phyloP scores from a whole-genome alignment of 495 filamentous ascomycete species.

The Talaromyces stipitatus region DNA sequence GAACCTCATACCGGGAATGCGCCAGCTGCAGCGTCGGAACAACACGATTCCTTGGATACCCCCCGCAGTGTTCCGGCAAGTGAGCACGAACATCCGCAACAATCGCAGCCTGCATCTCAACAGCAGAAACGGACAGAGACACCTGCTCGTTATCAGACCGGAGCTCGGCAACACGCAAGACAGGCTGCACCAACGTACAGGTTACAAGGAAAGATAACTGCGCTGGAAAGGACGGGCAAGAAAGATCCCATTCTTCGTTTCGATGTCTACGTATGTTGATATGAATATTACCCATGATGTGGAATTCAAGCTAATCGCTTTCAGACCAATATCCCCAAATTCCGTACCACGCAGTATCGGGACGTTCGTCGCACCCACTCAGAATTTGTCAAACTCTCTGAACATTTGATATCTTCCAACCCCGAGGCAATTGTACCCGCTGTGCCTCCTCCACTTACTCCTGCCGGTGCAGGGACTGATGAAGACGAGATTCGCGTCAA shows the following conservation, averaged over 20 bases:
- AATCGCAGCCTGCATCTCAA: slow-evolving; percentile 25
- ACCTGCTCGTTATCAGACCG: slow-evolving; percentile 42
- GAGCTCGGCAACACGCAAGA: slow-evolving; percentile 31
- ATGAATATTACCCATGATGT: slow-evolving; percentile 4
- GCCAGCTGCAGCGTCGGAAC: slow-evolving; percentile 6
- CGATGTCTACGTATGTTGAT: slow-evolving; percentile 79
- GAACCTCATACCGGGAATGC: slow-evolving; percentile 13
- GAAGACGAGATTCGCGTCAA: slow-evolving; percentile 92
- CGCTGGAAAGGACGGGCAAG: slow-evolving; percentile 82
- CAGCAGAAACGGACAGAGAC: slow-evolving; percentile 43
- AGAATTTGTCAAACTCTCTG: slow-evolving; percentile 90
- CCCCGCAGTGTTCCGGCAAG: slow-evolving; percentile 35
- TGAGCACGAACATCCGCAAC: slow-evolving; percentile 32
- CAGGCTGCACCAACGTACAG: slow-evolving; percentile 62
- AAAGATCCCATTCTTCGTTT: slow-evolving; percentile 95
- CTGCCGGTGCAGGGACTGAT: slow-evolving; percentile 91
- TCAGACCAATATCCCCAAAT: slow-evolving; percentile 95
- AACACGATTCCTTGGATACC: slow-evolving; percentile 33
- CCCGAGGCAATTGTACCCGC: slow-evolving; percentile 98
- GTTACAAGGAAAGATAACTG: slow-evolving; percentile 88
- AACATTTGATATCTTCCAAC: slow-evolving; percentile 91
- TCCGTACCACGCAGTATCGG: slow-evolving; percentile 94
- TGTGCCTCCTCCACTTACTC: slow-evolving; percentile 82
- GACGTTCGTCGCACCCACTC: slow-evolving; percentile 92
- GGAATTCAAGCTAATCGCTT: slow-evolving; percentile 8